These are phyloP conservation scores for Cryptococcus sp. DNA, from an alignment of 1,284 basidiomycete genomes.

Conservation along the genomic window DNA sequence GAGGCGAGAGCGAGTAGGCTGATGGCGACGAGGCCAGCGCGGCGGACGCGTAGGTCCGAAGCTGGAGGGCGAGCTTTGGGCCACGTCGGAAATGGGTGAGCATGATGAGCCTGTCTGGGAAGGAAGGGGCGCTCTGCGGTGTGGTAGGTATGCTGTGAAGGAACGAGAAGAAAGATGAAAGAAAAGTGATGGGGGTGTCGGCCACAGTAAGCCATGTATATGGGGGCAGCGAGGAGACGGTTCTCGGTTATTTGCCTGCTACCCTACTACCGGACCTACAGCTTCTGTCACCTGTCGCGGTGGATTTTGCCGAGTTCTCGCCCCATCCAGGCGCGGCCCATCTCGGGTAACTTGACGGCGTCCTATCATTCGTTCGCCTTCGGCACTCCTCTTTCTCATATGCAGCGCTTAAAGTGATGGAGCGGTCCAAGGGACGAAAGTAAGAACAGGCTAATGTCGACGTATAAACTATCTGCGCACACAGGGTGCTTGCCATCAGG, in stretches of 20 bases:
- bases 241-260: slow-evolving; percentile 6
- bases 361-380: no score
- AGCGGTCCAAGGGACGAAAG: no score
- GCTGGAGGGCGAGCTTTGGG: neutral
- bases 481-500: no score
- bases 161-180: neutral
- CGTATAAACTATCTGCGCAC: no score
- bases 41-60: slow-evolving; percentile 26
- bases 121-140: slow-evolving; percentile 1
- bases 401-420: no score
- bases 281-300: no score
- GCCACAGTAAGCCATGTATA: neutral
- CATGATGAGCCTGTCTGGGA: neutral
- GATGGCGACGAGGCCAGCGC: slow-evolving; percentile 16
- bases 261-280: no score
- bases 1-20: slow-evolving; percentile 22
- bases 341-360: no score
- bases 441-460: no score
- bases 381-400: no score
- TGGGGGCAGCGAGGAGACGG: neutral
- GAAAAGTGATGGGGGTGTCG: neutral
- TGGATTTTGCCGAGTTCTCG: no score
- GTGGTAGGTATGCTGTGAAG: neutral
- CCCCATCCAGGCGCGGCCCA: no score
- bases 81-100: neutral